Conservation (phyloP, 2,329 filamentous ascomycete species). For the Teratosphaeriaceae sp. region DNA sequence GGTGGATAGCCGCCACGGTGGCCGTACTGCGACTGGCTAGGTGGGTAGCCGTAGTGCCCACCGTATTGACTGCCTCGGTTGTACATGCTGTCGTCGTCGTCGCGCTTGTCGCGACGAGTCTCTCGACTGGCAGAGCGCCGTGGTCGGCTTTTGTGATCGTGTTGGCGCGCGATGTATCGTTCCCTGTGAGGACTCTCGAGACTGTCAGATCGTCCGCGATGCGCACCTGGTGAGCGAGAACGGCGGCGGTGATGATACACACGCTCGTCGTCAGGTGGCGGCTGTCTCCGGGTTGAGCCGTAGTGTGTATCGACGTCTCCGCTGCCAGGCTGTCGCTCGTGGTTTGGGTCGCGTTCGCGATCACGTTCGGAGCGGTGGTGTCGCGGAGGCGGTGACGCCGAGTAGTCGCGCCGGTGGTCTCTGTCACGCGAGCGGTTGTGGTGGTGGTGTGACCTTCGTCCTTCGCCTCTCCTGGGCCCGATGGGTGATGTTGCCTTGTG, state of each 20-base stretch:
- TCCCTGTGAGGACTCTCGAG: conserved; percentile 13
- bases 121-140: conserved; percentile 19
- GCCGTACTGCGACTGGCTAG: conserved; percentile 54
- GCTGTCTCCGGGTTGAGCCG: background rate
- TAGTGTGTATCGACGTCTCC: background rate
- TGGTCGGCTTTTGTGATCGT: conserved; percentile 6
- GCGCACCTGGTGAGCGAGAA: conserved; percentile 16
- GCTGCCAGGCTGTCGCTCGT: background rate
- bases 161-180: background rate
- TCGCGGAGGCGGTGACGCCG: conserved; percentile 13
- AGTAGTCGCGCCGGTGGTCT: conserved; percentile 10
- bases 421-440: conserved; percentile 3
- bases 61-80: conserved; percentile 24
- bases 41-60: conserved; percentile 37
- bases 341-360: background rate
- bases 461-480: conserved; percentile 4
- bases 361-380: conserved; percentile 5
- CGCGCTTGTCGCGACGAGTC: conserved; percentile 13
- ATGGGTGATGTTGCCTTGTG: background rate
- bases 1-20: conserved; percentile 49
- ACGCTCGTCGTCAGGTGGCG: background rate
- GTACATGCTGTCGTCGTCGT: conserved; percentile 25
- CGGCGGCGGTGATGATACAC: conserved; percentile 8
- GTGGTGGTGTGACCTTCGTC: conserved; percentile 5
- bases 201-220: conserved; percentile 8